Conservation (phyloP, 306 rosid species). For the Vigna trinervia region DNA sequence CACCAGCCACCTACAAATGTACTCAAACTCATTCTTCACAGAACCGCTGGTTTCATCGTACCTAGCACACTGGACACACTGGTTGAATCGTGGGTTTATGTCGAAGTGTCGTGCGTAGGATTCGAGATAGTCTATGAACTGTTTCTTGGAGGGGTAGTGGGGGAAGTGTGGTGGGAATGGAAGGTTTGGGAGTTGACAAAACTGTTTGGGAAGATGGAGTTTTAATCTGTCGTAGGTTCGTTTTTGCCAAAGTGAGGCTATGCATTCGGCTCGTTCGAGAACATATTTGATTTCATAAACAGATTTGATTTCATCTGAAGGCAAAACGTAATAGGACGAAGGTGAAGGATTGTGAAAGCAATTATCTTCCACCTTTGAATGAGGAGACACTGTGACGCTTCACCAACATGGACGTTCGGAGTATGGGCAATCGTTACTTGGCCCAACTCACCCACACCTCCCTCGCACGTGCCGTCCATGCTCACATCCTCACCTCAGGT, state of each 20-base stretch:
- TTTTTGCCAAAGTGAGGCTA: constrained; percentile 93
- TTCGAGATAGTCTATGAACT: constrained; percentile 82
- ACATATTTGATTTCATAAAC: neutral
- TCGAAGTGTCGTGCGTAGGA: constrained; percentile 63
- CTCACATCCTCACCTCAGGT: constrained; percentile 61
- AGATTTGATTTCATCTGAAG: too few relatives aligned
- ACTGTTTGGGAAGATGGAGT: constrained; percentile 96
- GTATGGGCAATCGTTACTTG: constrained; percentile 54
- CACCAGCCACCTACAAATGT: constrained; percentile 81
- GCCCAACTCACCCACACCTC: constrained; percentile 47
- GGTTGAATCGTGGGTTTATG: constrained; percentile 80
- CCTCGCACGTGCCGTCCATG: constrained; percentile 59
- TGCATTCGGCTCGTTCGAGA: constrained; percentile 79
- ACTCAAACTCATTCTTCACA: constrained; percentile 59
- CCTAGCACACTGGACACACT: constrained; percentile 68
- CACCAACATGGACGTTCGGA: constrained; percentile 44
- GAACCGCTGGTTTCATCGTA: constrained; percentile 72
- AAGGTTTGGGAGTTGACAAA: constrained; percentile 83
- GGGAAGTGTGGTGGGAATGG: constrained; percentile 86
- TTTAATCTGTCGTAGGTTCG: constrained; percentile 84
- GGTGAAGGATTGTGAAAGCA: too few relatives aligned
- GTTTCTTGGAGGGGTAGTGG: constrained; percentile 80
- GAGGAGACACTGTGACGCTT: neutral
- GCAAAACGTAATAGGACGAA: too few relatives aligned
- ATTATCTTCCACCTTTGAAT: neutral